phyloP scores from a whole-genome alignment of 805 yeast species.

The Lachancea nothofagi region DNA sequence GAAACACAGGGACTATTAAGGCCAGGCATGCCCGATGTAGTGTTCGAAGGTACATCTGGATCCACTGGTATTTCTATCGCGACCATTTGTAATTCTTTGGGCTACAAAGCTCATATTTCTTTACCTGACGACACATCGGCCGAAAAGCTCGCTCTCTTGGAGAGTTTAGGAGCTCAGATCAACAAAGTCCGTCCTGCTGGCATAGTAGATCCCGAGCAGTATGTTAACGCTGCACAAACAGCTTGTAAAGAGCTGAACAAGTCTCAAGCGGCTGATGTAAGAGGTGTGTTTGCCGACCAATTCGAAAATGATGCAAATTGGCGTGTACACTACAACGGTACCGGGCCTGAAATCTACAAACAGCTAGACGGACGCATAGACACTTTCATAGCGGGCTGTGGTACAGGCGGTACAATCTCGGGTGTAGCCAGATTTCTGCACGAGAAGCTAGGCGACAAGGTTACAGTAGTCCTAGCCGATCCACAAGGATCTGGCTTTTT shows the following conservation, averaged over 20 bases:
- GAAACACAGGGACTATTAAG: slow-evolving; percentile 53
- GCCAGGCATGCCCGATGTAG: slow-evolving; percentile 54
- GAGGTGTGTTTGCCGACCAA: slow-evolving; percentile 88
- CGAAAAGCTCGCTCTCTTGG: slow-evolving; percentile 71
- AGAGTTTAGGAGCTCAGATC: slow-evolving; percentile 72
- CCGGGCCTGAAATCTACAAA: slow-evolving; percentile 88
- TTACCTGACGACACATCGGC: slow-evolving; percentile 88
- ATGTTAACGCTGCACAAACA: slow-evolving; percentile 78
- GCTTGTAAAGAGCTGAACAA: slow-evolving; percentile 48
- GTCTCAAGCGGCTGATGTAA: slow-evolving; percentile 23
- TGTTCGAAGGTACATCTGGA: slow-evolving; percentile 94
- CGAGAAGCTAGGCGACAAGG: slow-evolving; percentile 34
- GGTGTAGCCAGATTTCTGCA: slow-evolving; percentile 80
- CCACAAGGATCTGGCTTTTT: slow-evolving; percentile 94
- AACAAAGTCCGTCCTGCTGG: slow-evolving; percentile 91
- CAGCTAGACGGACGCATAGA: slow-evolving; percentile 67
- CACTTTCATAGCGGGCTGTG: slow-evolving; percentile 84
- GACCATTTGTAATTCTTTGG: slow-evolving; percentile 79
- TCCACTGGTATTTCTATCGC: slow-evolving; percentile 95
- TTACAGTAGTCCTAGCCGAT: slow-evolving; percentile 71
- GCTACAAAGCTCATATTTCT: slow-evolving; percentile 89
- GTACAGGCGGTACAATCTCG: slow-evolving; percentile 96
- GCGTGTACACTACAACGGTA: slow-evolving; percentile 71
- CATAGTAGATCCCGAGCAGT: slow-evolving; percentile 88
- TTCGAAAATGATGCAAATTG: slow-evolving; percentile 92